Conservation (phyloP, 805 yeast species). For the Saccharomycopsis lassenensis region DNA sequence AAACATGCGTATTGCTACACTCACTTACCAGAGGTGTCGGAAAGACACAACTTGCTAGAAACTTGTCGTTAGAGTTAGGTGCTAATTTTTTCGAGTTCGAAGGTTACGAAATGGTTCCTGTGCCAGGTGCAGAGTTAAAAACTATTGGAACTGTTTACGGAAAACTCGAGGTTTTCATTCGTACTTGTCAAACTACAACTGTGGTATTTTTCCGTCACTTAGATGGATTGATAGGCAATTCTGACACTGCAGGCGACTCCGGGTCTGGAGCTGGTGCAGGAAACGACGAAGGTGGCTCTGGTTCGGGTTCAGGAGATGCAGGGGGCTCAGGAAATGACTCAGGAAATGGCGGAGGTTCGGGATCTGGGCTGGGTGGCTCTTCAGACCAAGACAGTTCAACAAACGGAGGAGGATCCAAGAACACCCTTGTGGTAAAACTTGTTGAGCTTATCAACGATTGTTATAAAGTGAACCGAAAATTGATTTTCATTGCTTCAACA, state of each 20-base stretch:
- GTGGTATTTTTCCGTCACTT: conserved; percentile 60
- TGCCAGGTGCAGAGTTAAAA: conserved; percentile 60
- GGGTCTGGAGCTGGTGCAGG: conserved; percentile 19
- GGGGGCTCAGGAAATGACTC: no score
- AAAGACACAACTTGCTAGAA: conserved; percentile 51
- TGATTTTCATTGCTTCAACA: conserved; percentile 52
- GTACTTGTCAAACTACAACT: conserved; percentile 32
- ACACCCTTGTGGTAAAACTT: conserved; percentile 42
- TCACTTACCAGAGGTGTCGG: conserved; percentile 74
- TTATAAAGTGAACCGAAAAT: conserved; percentile 26
- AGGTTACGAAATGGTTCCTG: conserved; percentile 42
- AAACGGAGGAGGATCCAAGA: conserved; percentile 23
- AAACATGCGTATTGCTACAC: conserved; percentile 53
- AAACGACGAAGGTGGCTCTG: conserved; percentile 2
- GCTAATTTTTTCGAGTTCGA: conserved; percentile 59
- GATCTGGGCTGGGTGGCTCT: not conserved
- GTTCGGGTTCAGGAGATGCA: not conserved
- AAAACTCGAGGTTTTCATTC: conserved; percentile 52
- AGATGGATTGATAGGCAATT: conserved; percentile 60
- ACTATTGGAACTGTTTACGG: conserved; percentile 73
- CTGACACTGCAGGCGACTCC: conserved; percentile 33
- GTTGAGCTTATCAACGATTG: conserved; percentile 47
- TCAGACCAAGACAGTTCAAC: no score
- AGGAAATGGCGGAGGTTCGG: conserved; percentile 1
- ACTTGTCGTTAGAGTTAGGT: conserved; percentile 49